A percentile compares a stretch with the other conserved stretches of the same genome.
Evolutionary conservation across 2,329 filamentous ascomycete genomes (phyloP).

Genomic region (Beauveria asiatica): DNA sequence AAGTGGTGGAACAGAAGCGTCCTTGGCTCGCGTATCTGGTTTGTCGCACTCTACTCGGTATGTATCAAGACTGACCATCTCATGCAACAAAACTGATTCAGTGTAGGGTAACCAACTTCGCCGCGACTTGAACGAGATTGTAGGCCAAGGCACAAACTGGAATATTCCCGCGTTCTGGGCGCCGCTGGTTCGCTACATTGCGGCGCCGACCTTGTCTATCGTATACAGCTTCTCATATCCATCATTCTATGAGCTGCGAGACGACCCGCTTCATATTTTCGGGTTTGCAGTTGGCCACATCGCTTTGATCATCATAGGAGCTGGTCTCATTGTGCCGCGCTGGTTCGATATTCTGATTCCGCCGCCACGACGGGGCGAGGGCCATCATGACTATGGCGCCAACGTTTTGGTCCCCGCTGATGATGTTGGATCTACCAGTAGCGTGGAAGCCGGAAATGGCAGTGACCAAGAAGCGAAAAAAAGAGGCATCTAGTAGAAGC

Average conservation of each 20-base stretch:
- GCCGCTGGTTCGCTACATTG: constrained; percentile 40
- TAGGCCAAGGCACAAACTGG: constrained; percentile 48
- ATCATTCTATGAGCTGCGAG: constrained; percentile 36
- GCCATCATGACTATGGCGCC: constrained; percentile 24
- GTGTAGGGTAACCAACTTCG: constrained; percentile 46
- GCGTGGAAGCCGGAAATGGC: neutral
- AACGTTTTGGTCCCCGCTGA: constrained; percentile 3
- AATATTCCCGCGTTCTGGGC: constrained; percentile 43
- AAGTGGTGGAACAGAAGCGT: constrained; percentile 32
- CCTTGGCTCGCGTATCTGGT: constrained; percentile 39
- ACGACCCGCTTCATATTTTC: constrained; percentile 42
- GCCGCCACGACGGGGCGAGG: constrained; percentile 34
- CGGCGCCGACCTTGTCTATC: constrained; percentile 40
- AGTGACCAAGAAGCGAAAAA: neutral
- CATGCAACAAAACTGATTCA: neutral
- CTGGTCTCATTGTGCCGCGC: constrained; percentile 42
- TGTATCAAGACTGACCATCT: constrained; percentile 6
- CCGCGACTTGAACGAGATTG: constrained; percentile 44
- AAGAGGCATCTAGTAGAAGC: neutral
- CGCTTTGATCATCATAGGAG: constrained; percentile 35
- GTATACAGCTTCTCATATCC: constrained; percentile 45
- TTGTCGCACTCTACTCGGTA: constrained; percentile 49
- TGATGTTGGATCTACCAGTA: constrained; percentile 1
- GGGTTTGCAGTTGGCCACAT: constrained; percentile 41
- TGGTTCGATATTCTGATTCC: constrained; percentile 48